Evolutionary conservation across 2,329 filamentous ascomycete genomes (phyloP), one percentile per base, ranked within the genome.

Genomic region (Macroventuria anomochaeta): DNA sequence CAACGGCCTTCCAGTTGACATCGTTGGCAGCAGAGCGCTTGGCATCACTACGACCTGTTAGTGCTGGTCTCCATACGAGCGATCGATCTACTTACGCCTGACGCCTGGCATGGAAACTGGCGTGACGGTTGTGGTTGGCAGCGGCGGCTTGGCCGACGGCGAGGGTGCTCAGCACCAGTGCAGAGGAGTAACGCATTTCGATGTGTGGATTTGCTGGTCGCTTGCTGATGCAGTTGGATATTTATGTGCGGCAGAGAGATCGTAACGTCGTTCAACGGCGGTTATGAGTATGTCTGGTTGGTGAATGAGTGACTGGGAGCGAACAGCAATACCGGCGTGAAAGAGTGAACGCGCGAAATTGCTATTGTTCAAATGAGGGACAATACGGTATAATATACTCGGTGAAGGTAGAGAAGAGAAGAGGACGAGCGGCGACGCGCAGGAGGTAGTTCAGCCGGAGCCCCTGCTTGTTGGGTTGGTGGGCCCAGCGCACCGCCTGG

Each of bases 281-380:
- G 53, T 46, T 55, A 40, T 40, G 32, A 39, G 47, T 39, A 32
- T 38, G 44, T 51, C 48, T 48, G 29, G 40, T 46, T 51, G 46
- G 44, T 55, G 57, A 70, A 71, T 63, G 69, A 70, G 60, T 64
- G 70, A 69, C 63, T 65, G 59, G 32, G 59, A 44, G 61, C 57
- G 52, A 60, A 54, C 53, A 64, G 58, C 54, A 64, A 66, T 59
- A 61, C 63, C 55, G 60, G 69, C 71, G 70, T 74, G 61, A 74
- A 73, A 52, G 71, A 74, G 69, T 74, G 71, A 72, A 74, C 71
- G 71, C 70, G 69, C 61, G 67, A 69, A 63, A 57, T 51, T 67
- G 61, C 62, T 64, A 59, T 56, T 51, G 57, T 63, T 42, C 37
- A 59, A 58, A 48, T 52, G 64, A 65, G 63, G 58, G 63, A 62